phyloP scores from a whole-genome alignment of 2,329 filamentous ascomycete species.

The Aureobasidium leucospermi region DNA sequence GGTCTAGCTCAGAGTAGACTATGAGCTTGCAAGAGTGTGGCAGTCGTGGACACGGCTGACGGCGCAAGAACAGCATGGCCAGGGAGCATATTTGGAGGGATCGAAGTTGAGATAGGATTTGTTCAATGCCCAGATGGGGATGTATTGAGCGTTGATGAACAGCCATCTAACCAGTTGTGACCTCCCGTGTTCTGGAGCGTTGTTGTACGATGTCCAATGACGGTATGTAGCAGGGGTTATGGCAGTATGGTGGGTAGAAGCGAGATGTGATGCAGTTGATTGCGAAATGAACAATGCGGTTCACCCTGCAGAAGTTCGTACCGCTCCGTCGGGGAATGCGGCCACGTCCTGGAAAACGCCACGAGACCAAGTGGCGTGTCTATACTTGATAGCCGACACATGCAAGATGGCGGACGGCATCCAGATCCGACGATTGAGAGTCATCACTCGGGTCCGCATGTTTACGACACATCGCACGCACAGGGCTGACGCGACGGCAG shows the following conservation, averaged over 20 bases:
- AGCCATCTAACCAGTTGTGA: neutral
- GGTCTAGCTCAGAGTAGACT: too few relatives aligned
- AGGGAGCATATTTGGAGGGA: neutral
- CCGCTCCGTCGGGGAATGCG: neutral
- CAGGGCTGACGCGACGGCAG: neutral
- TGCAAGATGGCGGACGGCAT: neutral
- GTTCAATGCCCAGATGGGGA: neutral
- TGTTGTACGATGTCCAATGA: neutral
- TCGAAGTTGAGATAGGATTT: neutral
- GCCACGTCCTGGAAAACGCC: neutral
- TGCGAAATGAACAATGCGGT: neutral
- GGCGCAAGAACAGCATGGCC: neutral
- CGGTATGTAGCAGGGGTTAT: too few relatives aligned
- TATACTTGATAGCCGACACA: neutral
- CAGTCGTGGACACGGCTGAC: neutral
- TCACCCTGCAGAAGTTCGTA: neutral
- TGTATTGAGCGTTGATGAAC: neutral
- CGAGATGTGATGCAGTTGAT: neutral
- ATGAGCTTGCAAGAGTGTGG: neutral
- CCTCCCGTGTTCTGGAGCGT: neutral
- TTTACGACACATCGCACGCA: neutral
- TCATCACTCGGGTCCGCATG: neutral
- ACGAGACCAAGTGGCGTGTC: neutral
- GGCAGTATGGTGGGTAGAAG: neutral
- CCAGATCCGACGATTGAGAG: neutral